Evolutionary conservation across 352 stramenopile species (phyloP).

Genomic region (Globisporangium perplexum): DNA sequence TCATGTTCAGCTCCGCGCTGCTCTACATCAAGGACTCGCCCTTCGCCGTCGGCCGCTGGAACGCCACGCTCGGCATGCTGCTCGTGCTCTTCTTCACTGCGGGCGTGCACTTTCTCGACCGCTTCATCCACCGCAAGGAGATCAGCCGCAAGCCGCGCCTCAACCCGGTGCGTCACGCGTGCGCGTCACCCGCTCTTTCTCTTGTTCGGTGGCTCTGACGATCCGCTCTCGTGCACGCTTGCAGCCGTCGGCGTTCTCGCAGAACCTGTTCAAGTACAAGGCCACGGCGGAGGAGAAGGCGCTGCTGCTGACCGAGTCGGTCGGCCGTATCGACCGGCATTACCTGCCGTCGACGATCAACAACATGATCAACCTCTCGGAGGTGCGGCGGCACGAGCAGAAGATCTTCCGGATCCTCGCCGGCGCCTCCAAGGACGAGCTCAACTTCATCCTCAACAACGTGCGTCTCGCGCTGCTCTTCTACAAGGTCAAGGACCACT

Average conservation of each 20-base stretch:
- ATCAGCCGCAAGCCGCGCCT: constrained; percentile 59
- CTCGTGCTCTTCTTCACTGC: constrained; percentile 78
- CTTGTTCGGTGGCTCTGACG: no score
- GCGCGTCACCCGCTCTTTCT: no score
- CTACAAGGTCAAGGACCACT: constrained; percentile 97
- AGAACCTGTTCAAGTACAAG: constrained; percentile 83
- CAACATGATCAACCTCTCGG: constrained; percentile 81
- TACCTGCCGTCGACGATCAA: constrained; percentile 86
- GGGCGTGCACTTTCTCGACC: constrained; percentile 77
- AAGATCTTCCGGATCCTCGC: constrained; percentile 96
- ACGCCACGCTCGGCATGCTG: constrained; percentile 62
- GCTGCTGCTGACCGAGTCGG: constrained; percentile 63
- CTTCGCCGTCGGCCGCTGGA: constrained; percentile 68
- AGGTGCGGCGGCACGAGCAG: constrained; percentile 85
- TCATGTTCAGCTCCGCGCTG: constrained; percentile 89
- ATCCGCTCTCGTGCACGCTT: no score
- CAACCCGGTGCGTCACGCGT: constrained; percentile 31
- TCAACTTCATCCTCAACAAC: constrained; percentile 96
- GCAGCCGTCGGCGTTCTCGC: constrained; percentile 42
- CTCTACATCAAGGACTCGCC: constrained; percentile 95
- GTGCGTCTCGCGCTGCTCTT: constrained; percentile 95
- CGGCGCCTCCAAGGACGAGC: constrained; percentile 91
- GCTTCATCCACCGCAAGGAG: constrained; percentile 69
- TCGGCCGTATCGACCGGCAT: constrained; percentile 71
- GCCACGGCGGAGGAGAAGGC: constrained; percentile 77